phyloP scores from a whole-genome alignment of 495 filamentous ascomycete genomes.

The Talaromyces nanjingensis region DNA sequence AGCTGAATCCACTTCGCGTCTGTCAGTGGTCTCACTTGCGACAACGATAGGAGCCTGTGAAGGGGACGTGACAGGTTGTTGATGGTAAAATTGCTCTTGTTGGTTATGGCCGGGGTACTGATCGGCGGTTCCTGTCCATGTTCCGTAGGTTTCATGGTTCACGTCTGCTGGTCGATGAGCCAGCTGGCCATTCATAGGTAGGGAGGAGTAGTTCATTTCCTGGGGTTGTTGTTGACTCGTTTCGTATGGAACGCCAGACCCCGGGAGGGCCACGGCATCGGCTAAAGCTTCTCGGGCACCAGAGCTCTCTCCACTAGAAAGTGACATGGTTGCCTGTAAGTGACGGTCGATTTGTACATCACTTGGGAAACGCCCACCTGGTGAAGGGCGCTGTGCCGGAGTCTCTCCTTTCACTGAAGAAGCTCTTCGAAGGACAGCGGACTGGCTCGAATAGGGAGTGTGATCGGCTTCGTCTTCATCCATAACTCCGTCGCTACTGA shows the following conservation, averaged over 20 bases:
- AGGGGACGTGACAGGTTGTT: constrained; percentile 13
- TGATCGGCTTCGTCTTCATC: constrained; percentile 83
- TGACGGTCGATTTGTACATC: constrained; percentile 75
- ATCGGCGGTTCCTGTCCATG: neutral
- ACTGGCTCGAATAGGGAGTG: constrained; percentile 61
- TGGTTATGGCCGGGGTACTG: constrained; percentile 10
- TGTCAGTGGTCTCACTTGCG: constrained; percentile 1
- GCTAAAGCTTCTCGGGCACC: constrained; percentile 55
- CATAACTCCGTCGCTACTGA: constrained; percentile 65
- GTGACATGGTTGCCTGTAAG: constrained; percentile 67
- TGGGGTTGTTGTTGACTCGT: constrained; percentile 12
- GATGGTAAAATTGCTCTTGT: constrained; percentile 20
- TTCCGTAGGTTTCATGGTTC: constrained; percentile 6
- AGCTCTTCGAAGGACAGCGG: constrained; percentile 38
- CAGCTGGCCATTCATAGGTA: constrained; percentile 19
- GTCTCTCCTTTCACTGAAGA: constrained; percentile 36
- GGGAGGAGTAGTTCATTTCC: constrained; percentile 9
- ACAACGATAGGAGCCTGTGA: constrained; percentile 6
- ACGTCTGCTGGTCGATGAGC: constrained; percentile 4
- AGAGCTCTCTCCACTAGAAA: constrained; percentile 68
- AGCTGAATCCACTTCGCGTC: constrained; percentile 20
- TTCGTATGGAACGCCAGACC: constrained; percentile 29
- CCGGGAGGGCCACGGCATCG: constrained; percentile 46
- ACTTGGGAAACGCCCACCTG: constrained; percentile 87
- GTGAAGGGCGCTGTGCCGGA: constrained; percentile 53